These are phyloP conservation scores for Ophiostoma piceae DNA, from an alignment of 2,329 filamentous ascomycete genomes.

Conservation along the genomic window DNA sequence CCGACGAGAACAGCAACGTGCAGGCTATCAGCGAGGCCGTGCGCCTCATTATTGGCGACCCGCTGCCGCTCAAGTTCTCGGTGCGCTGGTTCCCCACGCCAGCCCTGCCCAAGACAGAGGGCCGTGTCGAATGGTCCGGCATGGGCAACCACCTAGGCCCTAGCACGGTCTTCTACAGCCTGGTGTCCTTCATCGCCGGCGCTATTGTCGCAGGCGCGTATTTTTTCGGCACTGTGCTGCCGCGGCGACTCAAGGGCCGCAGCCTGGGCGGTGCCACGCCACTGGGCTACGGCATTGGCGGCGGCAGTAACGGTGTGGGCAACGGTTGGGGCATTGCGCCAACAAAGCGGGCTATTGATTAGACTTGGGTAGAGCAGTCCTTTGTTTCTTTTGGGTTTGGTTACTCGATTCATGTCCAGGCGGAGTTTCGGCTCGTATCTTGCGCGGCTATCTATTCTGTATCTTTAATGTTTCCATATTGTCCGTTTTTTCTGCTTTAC, in stretches of 20 bases:
- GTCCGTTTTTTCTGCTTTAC: background rate
- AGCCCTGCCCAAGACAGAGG: conserved; percentile 61
- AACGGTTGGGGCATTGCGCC: conserved; percentile 54
- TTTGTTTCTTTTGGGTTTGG: conserved; percentile 6
- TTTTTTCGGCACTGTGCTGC: conserved; percentile 56
- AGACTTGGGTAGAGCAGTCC: background rate
- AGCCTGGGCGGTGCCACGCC: conserved; percentile 54
- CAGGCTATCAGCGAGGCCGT: conserved; percentile 34
- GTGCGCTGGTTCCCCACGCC: conserved; percentile 83
- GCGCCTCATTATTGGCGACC: conserved; percentile 82
- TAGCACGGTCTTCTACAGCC: conserved; percentile 57
- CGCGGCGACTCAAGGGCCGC: conserved; percentile 47
- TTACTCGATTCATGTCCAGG: conserved; percentile 1
- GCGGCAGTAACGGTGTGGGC: conserved; percentile 44
- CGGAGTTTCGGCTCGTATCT: background rate
- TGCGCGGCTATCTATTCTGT: background rate
- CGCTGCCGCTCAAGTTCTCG: conserved; percentile 69
- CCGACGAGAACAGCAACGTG: conserved; percentile 14
- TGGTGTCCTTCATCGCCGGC: conserved; percentile 56
- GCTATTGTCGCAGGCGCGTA: conserved; percentile 51
- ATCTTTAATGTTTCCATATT: background rate
- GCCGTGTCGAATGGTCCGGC: conserved; percentile 59
- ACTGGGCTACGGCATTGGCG: conserved; percentile 45
- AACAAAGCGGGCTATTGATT: conserved; percentile 43
- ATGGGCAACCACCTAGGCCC: conserved; percentile 60